These are phyloP conservation scores for Aspergillus arachidicola DNA, from an alignment of 2,329 filamentous ascomycete genomes.

Conservation along the genomic window DNA sequence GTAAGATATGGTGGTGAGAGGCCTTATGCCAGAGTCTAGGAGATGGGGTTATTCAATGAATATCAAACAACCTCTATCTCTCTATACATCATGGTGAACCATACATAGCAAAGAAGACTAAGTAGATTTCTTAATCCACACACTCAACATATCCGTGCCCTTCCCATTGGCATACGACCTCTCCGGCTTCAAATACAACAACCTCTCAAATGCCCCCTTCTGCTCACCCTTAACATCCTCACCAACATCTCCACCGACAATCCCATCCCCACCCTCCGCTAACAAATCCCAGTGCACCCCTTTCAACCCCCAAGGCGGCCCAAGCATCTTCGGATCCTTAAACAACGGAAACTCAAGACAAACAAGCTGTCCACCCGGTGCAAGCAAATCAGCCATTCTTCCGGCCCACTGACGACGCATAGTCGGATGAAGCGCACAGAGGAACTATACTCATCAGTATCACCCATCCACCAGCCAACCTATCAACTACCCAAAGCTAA, in stretches of 20 bases:
- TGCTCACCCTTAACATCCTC: not conserved
- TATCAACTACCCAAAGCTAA: too few relatives aligned
- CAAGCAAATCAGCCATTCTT: conserved; percentile 55
- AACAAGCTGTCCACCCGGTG: conserved; percentile 55
- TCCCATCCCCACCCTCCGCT: conserved; percentile 29
- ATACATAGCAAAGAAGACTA: not conserved
- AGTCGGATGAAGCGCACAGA: conserved; percentile 60
- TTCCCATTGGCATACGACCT: conserved; percentile 35
- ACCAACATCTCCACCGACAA: conserved; percentile 14
- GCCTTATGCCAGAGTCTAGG: not conserved
- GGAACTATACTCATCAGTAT: conserved; percentile 51
- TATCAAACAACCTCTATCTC: not conserved
- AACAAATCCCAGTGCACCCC: conserved; percentile 41
- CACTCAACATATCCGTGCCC: conserved; percentile 40
- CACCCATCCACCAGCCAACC: not conserved
- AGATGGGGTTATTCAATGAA: not conserved
- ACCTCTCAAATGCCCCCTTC: conserved; percentile 26
- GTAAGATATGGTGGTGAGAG: not conserved
- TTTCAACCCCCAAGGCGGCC: conserved; percentile 44
- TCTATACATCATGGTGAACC: not conserved
- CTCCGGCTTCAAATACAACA: conserved; percentile 34
- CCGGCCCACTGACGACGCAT: conserved; percentile 58
- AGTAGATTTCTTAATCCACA: conserved; percentile 23
- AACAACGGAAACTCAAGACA: conserved; percentile 52
- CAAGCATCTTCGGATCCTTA: conserved; percentile 37